Evolutionary conservation across 2,329 filamentous ascomycete genomes (phyloP).

Genomic region (Pyrenochaeta sp.): DNA sequence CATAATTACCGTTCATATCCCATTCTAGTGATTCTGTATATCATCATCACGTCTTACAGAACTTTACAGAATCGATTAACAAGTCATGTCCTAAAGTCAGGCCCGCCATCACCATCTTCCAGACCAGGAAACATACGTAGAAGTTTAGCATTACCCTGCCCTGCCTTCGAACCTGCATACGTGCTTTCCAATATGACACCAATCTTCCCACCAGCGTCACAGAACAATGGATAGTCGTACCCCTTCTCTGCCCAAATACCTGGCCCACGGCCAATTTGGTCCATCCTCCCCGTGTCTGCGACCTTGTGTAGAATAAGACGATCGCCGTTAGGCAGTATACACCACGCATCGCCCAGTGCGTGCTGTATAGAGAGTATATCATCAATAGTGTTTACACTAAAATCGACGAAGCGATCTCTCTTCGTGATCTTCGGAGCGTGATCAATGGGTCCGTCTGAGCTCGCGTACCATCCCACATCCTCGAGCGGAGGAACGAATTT

Average conservation of each 20-base stretch:
- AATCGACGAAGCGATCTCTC: slow-evolving; percentile 69
- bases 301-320: slow-evolving; percentile 37
- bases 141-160: slow-evolving; percentile 18
- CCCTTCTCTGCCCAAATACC: slow-evolving; percentile 13
- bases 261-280: neutral
- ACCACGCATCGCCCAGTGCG: slow-evolving; percentile 75
- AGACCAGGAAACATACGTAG: neutral
- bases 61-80: too few species aligned
- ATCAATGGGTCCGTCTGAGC: slow-evolving; percentile 28
- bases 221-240: slow-evolving; percentile 5
- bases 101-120: neutral
- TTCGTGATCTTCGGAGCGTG: slow-evolving; percentile 79
- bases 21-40: too few species aligned
- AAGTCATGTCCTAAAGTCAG: neutral
- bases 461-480: slow-evolving; percentile 42
- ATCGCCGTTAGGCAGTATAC: slow-evolving; percentile 38
- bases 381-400: slow-evolving; percentile 61
- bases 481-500: slow-evolving; percentile 71
- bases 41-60: too few species aligned
- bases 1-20: neutral
- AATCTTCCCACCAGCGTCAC: slow-evolving; percentile 7
- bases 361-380: slow-evolving; percentile 65
- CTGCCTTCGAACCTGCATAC: slow-evolving; percentile 16
- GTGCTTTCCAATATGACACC: slow-evolving; percentile 18
- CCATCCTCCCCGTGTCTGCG: neutral